Base-by-base conservation (phyloP, 495 filamentous ascomycete genomes). In the Penicillium verhagenii region DNA sequence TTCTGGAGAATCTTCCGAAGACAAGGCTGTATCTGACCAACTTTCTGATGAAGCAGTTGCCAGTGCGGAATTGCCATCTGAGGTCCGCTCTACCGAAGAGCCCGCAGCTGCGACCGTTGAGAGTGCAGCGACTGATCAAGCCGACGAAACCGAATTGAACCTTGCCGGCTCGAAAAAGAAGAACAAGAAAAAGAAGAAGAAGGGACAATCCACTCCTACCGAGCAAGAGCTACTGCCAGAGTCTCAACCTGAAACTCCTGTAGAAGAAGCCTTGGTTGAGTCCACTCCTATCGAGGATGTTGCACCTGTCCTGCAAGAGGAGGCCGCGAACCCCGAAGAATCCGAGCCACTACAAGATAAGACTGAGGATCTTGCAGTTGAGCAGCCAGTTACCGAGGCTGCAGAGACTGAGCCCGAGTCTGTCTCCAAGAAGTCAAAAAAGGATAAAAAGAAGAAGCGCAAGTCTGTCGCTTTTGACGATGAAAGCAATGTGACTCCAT, bases 381-480 rank as follows among this genome's bases (percentile, higher is more conserved):
- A 50, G 4, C 28, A 40, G 13, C 37, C 45, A 11, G 28, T 7
- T 23, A 38, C 9, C 8, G 51, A 54, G 20, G 16, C 26, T 7
- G 56, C 61, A 61, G 40, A 66, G 63, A 23, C 66, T 64, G 48
- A 72, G 72, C 52, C 40, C 16, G 14, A 44, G 21, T 6, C 21
- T n/a, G 19, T 14, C 19, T 44, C 40, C 29, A 68, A 68, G 55
- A 67, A 64, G 47, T 65, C 65, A 28, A 70, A 70, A 46, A 73
- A 74, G 53, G n/a, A n/a, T n/a, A 70, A 72, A 35, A 74, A 65
- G 55, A 60, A 60, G 35, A 70, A 69, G 64, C 57, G 63, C 42
- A 56, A 66, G 39, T 61, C 64, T 39, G 51, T 60, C 21, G 37
- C 51, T 40, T 43, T 25, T 18, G 60, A 64, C 29, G 42, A 52